Evolutionary conservation across 805 yeast species (phyloP).

Genomic region (Scheffersomyces stipitis): DNA sequence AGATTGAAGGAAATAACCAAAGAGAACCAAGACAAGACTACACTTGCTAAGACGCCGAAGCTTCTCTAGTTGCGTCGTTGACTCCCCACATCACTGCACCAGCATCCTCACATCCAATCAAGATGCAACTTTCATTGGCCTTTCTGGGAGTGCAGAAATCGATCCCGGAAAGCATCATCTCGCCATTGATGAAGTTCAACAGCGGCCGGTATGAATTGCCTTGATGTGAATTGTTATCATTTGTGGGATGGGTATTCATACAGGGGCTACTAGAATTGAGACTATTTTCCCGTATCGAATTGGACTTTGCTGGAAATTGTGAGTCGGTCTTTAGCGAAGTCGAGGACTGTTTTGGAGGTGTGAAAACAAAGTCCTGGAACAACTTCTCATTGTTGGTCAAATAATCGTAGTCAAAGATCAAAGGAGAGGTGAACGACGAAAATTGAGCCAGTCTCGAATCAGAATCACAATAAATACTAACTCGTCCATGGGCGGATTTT

Average conservation of each 20-base stretch:
- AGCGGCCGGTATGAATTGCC: slow-evolving; percentile 27
- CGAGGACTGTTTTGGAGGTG: slow-evolving; percentile 23
- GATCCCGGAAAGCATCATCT: slow-evolving; percentile 42
- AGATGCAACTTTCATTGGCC: slow-evolving; percentile 24
- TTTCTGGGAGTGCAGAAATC: slow-evolving; percentile 18
- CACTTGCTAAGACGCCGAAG: slow-evolving; percentile 51
- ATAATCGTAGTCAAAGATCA: slow-evolving; percentile 44
- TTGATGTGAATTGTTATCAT: slow-evolving; percentile 1
- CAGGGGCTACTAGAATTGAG: slow-evolving; percentile 11
- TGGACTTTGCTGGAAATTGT: slow-evolving; percentile 18
- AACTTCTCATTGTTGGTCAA: slow-evolving; percentile 37
- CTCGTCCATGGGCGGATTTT: slow-evolving; percentile 1
- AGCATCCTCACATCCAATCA: slow-evolving; percentile 48
- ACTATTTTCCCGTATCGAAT: slow-evolving; percentile 20
- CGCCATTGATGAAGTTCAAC: slow-evolving; percentile 39
- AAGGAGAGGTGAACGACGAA: slow-evolving; percentile 22
- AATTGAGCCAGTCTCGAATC: no score
- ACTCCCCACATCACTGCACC: slow-evolving; percentile 73
- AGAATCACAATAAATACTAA: slow-evolving; percentile 3
- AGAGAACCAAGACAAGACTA: no score
- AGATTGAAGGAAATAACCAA: no score
- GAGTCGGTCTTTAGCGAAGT: slow-evolving; percentile 2
- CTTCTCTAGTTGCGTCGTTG: slow-evolving; percentile 65
- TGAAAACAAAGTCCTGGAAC: slow-evolving; percentile 34
- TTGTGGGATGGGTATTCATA: not conserved